Base-by-base conservation (phyloP, 106 monocot genomes). In the Posidonia australis region DNA sequence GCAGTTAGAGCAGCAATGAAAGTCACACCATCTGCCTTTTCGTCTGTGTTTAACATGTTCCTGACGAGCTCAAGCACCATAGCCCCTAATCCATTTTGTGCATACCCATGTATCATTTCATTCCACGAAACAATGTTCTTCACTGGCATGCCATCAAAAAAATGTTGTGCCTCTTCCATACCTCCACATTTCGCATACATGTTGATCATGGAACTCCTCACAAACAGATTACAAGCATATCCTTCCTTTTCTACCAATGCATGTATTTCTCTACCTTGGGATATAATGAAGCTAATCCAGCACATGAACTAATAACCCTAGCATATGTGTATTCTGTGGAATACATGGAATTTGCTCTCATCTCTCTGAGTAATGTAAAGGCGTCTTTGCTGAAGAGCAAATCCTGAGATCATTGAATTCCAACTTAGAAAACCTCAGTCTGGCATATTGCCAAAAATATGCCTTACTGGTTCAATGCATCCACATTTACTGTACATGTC, bases 61-160 rank as follows among this genome's bases (percentile, higher is more conserved):
- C 80, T 74, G 47, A 83, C 90, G 41, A 96, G 67, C 53, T 78
- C 72, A 9, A 96, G 65, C 17, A 86, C 89, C 43, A 67, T 63
- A 25, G 72, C 44, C 11, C 86, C 83, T 47, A 23, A 46, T 0
- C 90, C 94, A 77, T 89, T 94, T 60, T 94, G 89, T 17, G 93
- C 86, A 51, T 94, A 94, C 0, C 89, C 86, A 71, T 89, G 93
- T 73, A 94, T 89, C 86, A 94, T 89, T 67, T 94, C 93, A 72
- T 94, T 94, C 93, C 93, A 94, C 1, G 89, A 86, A 21, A 94
- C 80, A 28, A 83, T 72, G 55, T 94, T 94, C 58, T 77, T 94
- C 20, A n/a, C 24, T 1, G 76, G 77, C 86, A 89, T 84, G 65
- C 12, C 25, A 60, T 86, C 71, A 29, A 94, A 94, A 43, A 89